Conservation (phyloP, 805 yeast genomes). For the Saturnispora besseyi region DNA sequence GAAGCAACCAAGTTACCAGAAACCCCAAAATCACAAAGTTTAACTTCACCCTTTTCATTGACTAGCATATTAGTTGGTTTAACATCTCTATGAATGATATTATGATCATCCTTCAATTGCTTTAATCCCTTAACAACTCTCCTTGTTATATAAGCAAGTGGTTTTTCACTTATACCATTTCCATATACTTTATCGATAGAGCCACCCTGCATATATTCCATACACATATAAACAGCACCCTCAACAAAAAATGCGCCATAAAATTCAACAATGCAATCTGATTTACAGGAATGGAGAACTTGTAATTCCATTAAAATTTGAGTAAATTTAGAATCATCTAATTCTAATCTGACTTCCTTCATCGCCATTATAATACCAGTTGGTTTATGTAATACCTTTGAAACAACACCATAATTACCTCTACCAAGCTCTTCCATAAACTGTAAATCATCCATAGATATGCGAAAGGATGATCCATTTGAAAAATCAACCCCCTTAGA, state of each 20-base stretch:
- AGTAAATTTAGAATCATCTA: constrained; percentile 87
- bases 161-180: constrained; percentile 65
- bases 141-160: constrained; percentile 70
- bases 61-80: constrained; percentile 92
- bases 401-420: constrained; percentile 94
- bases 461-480: constrained; percentile 78
- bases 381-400: constrained; percentile 88
- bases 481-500: constrained; percentile 88
- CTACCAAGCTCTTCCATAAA: constrained; percentile 84
- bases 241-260: constrained; percentile 97
- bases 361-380: constrained; percentile 91
- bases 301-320: constrained; percentile 96
- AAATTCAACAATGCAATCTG: constrained; percentile 89
- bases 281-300: constrained; percentile 80
- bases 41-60: constrained; percentile 69
- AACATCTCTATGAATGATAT: constrained; percentile 92
- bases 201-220: constrained; percentile 97
- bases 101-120: constrained; percentile 79
- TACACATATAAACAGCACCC: constrained; percentile 97
- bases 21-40: constrained; percentile 94
- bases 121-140: constrained; percentile 74
- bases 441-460: constrained; percentile 75
- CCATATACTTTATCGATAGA: constrained; percentile 81
- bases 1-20: constrained; percentile 92
- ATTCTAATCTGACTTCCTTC: constrained; percentile 90